Evolutionary conservation across 1,284 basidiomycete species (phyloP), one percentile per base, ranked within the genome.

Genomic region (Ceratobasidium sp.): DNA sequence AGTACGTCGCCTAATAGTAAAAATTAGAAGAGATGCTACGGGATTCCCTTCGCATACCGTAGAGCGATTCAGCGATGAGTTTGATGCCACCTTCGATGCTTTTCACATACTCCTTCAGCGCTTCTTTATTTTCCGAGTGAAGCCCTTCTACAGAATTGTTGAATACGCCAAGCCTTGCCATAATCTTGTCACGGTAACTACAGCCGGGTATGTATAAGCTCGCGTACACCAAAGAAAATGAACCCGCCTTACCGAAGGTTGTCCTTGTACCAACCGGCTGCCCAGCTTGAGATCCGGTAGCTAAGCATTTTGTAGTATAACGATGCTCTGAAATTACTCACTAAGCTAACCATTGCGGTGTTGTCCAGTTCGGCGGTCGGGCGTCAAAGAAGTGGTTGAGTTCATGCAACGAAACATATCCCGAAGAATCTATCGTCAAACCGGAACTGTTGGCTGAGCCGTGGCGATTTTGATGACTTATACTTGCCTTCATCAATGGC

Each of bases 241-340:
- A 55, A 41, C 6, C 32, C 1, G 12, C 12, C 64, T 41, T n/a
- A 55, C 65, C 30, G 65, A 18, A 69, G 65, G 43, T 58, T 69
- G 41, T 69, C 65, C 46, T 69, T 53, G 32, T 69, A 69, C 65
- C 65, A 69, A n/a, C 65, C 65, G 5, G 52, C 65, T 3, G 65
- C 65, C 65, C 65, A 69, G 21, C 65, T 69, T 9, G 23, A 14
- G 21, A 21, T 36, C 36, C 21, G 21, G 32, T 46, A 39, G 16
- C 16, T 23, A 41, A 32, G 16, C 9, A 32, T 32, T 4, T 9
- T 14, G 9, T 10, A 18, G 18, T 32, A 2, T 30, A 39, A 2
- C 14, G 16, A 32, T 46, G n/a, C 26, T 6, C 9, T 36, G 46
- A 39, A 32, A 9, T 12, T 5, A 58, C 65, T 55, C 30, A 69